Base-by-base conservation (phyloP, 2,329 filamentous ascomycete genomes). In the Orbilia ellipsospora region DNA sequence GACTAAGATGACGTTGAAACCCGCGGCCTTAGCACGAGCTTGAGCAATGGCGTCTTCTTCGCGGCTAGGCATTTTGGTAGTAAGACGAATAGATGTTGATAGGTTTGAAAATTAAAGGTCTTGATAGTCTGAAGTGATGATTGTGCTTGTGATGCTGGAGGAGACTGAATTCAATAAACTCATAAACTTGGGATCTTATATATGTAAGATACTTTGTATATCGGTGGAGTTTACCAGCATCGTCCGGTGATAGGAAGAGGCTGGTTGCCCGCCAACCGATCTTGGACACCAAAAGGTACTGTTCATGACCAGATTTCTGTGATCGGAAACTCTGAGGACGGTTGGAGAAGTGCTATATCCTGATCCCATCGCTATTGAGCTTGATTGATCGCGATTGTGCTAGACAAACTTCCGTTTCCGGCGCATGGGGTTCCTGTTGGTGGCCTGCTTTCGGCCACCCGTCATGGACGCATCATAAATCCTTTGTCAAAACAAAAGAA, bases 1-100 rank as follows among this genome's bases (percentile, higher is more conserved):
- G 28, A 88, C 86, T 78, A 87, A 81, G 64, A 84, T 83, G 70
- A 83, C 78, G 44, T 73, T 69, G 52, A 68, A 69, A 4, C 64
- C 64, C 16, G 57, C 6, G 6, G 70, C 63, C 57, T 68, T 74
- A 15, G 60, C 18, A 5, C 70, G 56, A 31, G 70, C 70, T 23
- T 63, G 57, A 15, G 28, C 26, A 51, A 74, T 74, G 28, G 63
- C 51, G 20, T 74, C 63, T 42, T 68, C 70, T 36, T 74, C 64
- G n/a, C 56, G 57, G 52, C 63, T 74, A 52, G 63, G 57, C 70
- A 74, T 74, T 68, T 44, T 73, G 20, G 42, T 42, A 20, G 5
- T 45, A 15, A 36, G 0, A 7, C 23, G 20, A 18, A 63, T 2
- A 40, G 4, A 48, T 51, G 8, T 36, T 36, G 31, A 7, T 40